These are phyloP conservation scores for Ramularia collo-cygni DNA, from an alignment of 2,329 filamentous ascomycete genomes.

Conservation along the genomic window DNA sequence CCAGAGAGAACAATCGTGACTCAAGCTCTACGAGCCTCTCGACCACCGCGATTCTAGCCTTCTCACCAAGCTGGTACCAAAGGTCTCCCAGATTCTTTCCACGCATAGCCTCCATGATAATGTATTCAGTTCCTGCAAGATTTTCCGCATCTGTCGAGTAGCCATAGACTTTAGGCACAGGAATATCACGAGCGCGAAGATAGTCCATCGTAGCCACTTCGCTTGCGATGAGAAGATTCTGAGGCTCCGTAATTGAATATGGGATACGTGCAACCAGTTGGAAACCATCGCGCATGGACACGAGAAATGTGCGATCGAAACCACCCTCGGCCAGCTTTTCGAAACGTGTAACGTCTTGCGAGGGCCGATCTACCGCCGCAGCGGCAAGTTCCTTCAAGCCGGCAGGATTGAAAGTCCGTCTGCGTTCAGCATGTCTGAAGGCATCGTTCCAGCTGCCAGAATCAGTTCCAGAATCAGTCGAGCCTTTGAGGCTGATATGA, in stretches of 20 bases:
- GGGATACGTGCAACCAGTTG: conserved; percentile 22
- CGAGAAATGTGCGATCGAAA: conserved; percentile 20
- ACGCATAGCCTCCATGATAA: conserved; percentile 20
- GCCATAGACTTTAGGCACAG: conserved; percentile 15
- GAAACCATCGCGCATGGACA: conserved; percentile 20
- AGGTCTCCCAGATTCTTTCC: conserved; percentile 16
- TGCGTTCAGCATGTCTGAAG: too few species aligned
- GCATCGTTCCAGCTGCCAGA: conserved; percentile 12
- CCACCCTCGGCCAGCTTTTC: conserved; percentile 21
- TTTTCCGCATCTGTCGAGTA: conserved; percentile 14
- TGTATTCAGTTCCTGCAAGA: conserved; percentile 19
- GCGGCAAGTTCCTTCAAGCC: conserved; percentile 12
- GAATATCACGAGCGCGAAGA: conserved; percentile 15
- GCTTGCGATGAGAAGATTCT: conserved; percentile 17
- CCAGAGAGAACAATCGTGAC: conserved; percentile 23
- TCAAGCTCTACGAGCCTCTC: conserved; percentile 26
- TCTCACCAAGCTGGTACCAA: conserved; percentile 20
- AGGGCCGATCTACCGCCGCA: conserved; percentile 1
- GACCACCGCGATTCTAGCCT: conserved; percentile 18
- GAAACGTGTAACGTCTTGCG: conserved; percentile 10
- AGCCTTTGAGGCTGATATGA: conserved; percentile 17
- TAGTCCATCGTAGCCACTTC: conserved; percentile 26
- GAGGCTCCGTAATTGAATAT: conserved; percentile 18
- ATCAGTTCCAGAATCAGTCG: too few species aligned
- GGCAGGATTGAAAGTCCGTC: conserved; percentile 14